These are phyloP conservation scores for Cladobotryum protrusum DNA, from an alignment of 2,329 filamentous ascomycete species.

Conservation along the genomic window DNA sequence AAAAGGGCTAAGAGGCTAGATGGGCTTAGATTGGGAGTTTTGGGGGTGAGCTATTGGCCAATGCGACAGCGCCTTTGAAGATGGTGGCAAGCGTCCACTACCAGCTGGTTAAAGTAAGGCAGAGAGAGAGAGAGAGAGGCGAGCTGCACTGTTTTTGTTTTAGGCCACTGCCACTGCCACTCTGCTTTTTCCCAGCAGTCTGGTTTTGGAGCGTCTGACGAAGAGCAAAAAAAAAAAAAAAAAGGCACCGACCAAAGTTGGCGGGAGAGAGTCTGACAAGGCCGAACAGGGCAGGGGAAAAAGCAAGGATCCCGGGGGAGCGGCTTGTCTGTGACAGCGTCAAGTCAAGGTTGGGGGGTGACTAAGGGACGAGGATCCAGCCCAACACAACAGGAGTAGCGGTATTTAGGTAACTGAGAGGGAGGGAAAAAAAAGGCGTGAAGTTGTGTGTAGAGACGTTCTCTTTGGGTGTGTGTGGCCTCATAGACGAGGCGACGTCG, in stretches of 20 bases:
- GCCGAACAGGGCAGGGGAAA: not conserved
- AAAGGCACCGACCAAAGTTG: not conserved
- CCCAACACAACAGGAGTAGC: no score
- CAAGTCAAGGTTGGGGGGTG: not conserved
- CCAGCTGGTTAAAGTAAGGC: no score
- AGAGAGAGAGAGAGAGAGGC: no score
- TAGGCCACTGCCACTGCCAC: not conserved
- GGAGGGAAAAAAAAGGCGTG: not conserved
- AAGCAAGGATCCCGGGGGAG: not conserved
- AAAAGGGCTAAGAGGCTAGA: no score
- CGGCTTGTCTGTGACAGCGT: no score
- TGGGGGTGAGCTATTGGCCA: not conserved
- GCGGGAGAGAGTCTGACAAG: constrained; percentile 8
- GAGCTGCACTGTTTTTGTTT: no score
- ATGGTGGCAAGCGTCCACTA: no score
- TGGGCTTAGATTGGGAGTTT: no score
- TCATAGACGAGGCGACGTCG: no score
- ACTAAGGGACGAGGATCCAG: not conserved
- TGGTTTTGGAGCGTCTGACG: constrained; percentile 12
- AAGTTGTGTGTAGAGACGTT: not conserved
- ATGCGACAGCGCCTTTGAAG: not conserved
- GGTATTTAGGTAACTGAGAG: no score
- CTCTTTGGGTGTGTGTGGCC: no score
- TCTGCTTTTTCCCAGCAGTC: constrained; percentile 9
- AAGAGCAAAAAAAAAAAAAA: not conserved